A percentile compares a stretch with the other conserved stretches of the same genome.
phyloP scores from a whole-genome alignment of 176 grass and related monocot genomes.

The Cymbopogon citratus region DNA sequence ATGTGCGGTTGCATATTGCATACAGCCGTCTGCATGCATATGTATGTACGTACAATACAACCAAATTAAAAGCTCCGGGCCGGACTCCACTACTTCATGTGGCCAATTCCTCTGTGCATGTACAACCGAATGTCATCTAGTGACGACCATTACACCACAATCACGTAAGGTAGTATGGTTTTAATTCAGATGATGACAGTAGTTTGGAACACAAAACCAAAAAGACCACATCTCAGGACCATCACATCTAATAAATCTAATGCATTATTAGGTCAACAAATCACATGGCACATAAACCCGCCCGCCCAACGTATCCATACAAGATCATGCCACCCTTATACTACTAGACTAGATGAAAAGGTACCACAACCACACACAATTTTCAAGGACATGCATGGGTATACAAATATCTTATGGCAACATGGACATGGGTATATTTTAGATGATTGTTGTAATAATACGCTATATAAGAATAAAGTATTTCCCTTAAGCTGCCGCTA shows the following conservation, averaged over 20 bases:
- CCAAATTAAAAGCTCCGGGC: not conserved
- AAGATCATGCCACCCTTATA: no score
- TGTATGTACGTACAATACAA: not conserved
- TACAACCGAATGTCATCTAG: no score
- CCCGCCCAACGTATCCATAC: not conserved
- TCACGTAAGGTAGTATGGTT: no score
- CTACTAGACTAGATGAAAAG: not conserved
- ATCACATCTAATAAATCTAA: not conserved
- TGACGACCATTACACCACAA: not conserved
- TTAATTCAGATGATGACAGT: no score
- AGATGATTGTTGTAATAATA: no score
- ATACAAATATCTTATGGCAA: no score
- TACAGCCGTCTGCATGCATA: no score
- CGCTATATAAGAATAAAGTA: no score
- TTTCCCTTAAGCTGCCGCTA: no score
- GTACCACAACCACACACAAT: not conserved
- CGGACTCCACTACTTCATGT: not conserved
- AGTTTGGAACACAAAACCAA: not conserved
- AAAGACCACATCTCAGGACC: not conserved
- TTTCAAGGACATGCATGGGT: not conserved
- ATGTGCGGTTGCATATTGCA: not conserved
- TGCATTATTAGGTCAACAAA: not conserved
- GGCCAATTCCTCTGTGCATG: not conserved
- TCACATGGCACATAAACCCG: not conserved
- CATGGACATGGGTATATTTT: no score